Evolutionary conservation across 2,329 filamentous ascomycete genomes (phyloP), one percentile per base, ranked within the genome.

Genomic region (Immersiporthe knoxdaviesiana): DNA sequence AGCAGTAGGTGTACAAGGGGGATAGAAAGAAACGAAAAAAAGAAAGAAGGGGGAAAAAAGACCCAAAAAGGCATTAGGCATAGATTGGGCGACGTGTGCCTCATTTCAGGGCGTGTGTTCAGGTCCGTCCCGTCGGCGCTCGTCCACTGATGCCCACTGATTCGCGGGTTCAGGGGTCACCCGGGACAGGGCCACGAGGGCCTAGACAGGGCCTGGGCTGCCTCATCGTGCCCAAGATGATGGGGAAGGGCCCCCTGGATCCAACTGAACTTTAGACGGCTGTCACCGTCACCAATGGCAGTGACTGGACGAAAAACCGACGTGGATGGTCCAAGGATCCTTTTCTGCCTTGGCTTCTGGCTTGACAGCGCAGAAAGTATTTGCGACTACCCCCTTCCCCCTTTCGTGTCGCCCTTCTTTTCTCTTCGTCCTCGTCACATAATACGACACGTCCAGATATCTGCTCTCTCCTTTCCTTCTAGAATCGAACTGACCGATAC

Each of bases 241-340:
- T 35, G 58, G 32, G 59, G n/a, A n/a, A n/a, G n/a, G n/a, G n/a
- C 6, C 35, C 32, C 61, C 61, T 47, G 41, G n/a, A 24, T 11
- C 61, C 61, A n/a, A 60, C 32, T 6, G 32, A 32, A 63, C 61
- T 63, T 50, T 30, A 47, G 61, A 30, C 30, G 61, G 41, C 61
- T 30, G 61, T 63, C 61, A 39, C 61, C 61, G 61, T 63, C 61
- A 39, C 61, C 61, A 63, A 63, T 63, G 61, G 18, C 27, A 50
- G 61, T 32, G 61, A 50, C 61, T 8, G 41, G 61, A 27, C 21
- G 59, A n/a, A 56, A 56, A 32, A 8, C 52, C 24, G 52, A 56
- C 52, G 52, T 56, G 52, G 52, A 32, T 18, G 16, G 44, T 47
- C 44, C 18, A 8, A 47, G 21, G 44, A 10, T n/a, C 21, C 44